Evolutionary conservation across 2,329 filamentous ascomycete species (phyloP).

Genomic region (Triangularia verruculosa): DNA sequence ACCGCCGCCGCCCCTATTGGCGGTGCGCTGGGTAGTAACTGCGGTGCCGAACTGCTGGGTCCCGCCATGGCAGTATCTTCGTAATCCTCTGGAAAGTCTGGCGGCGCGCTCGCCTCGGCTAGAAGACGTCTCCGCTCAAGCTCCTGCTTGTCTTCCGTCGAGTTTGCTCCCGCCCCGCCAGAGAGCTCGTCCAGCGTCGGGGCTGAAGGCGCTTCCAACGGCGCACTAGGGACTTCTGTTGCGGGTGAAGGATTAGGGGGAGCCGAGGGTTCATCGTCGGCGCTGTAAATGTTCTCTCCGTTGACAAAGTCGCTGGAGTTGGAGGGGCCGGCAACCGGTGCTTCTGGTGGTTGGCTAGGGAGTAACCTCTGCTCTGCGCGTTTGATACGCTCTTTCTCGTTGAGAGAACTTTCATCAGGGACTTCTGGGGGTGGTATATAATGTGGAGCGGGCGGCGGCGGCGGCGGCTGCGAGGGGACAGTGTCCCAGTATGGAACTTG

Average conservation of each 20-base stretch:
- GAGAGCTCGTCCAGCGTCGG: slow-evolving; percentile 47
- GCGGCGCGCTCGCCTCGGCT: slow-evolving; percentile 61
- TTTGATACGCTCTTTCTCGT: slow-evolving; percentile 79
- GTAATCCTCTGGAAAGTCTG: slow-evolving; percentile 54
- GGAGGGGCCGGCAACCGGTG: slow-evolving; percentile 41
- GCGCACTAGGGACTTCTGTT: slow-evolving; percentile 16
- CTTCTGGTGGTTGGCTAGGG: slow-evolving; percentile 70
- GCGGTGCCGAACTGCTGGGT: slow-evolving; percentile 25
- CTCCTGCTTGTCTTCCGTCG: slow-evolving; percentile 75
- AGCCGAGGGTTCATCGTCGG: slow-evolving; percentile 39
- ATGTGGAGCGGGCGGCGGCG: slow-evolving; percentile 39
- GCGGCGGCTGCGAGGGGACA: slow-evolving; percentile 30
- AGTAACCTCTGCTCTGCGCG: slow-evolving; percentile 75
- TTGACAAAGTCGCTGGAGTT: slow-evolving; percentile 30
- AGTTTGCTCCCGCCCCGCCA: slow-evolving; percentile 28
- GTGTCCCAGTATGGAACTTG: slow-evolving; percentile 36
- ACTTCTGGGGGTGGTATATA: slow-evolving; percentile 60
- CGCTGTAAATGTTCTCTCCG: slow-evolving; percentile 53
- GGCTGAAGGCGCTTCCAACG: slow-evolving; percentile 38
- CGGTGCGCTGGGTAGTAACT: slow-evolving; percentile 30
- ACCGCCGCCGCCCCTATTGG: slow-evolving; percentile 27
- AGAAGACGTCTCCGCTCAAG: slow-evolving; percentile 65
- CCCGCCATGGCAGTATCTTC: slow-evolving; percentile 34
- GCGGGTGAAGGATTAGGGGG: slow-evolving; percentile 25
- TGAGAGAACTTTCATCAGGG: slow-evolving; percentile 58